Base-by-base conservation (phyloP, 805 yeast genomes). In the Saturnispora bothae region DNA sequence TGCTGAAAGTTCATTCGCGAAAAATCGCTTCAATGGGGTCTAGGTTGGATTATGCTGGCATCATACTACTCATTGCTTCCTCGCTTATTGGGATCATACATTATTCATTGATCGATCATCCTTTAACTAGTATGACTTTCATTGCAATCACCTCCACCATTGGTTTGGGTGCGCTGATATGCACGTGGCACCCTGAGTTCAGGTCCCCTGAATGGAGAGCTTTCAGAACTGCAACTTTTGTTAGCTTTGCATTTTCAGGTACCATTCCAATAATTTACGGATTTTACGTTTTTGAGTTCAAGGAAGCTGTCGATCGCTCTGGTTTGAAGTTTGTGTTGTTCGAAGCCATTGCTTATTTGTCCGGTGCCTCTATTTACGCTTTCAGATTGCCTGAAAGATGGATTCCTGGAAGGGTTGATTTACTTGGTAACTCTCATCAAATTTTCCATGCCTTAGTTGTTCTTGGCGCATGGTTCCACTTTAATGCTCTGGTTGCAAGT, bases 361-460 rank as follows among this genome's bases (percentile, higher is more conserved):
- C 62, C 5, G 96, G 96, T 0, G 95, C 96, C 0, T 64, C 67
- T 2, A 56, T 88, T 38, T 86, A 86, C 55, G 95, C 94, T 0
- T 54, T 67, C 18, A 65, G 96, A 43, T 56, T 82, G 25, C 96
- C 96, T 0, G 96, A 86, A 53, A 64, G 81, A 34, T 62, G 65
- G 30, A 47, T 46, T 4, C 83, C 84, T 0, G 86, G 86, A 0
- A 55, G 28, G 16, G 82, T 69, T 53, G 95, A 84, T 48, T 50
- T 73, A 9, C 67, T 73, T 57, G 94, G 94, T 1, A 81, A 82
- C 47, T 80, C 94, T 5, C 96, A 85, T 54, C 95, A 85, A 52
- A 68, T 85, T 8, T 84, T 85, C 53, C 95, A 84, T 54, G 57
- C 80, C 8, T 56, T 81, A 49, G 94, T 84, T 6, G 86, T 83